Evolutionary conservation across 1,284 basidiomycete genomes (phyloP).

Genomic region (Cutaneotrichosporon cyanovorans): DNA sequence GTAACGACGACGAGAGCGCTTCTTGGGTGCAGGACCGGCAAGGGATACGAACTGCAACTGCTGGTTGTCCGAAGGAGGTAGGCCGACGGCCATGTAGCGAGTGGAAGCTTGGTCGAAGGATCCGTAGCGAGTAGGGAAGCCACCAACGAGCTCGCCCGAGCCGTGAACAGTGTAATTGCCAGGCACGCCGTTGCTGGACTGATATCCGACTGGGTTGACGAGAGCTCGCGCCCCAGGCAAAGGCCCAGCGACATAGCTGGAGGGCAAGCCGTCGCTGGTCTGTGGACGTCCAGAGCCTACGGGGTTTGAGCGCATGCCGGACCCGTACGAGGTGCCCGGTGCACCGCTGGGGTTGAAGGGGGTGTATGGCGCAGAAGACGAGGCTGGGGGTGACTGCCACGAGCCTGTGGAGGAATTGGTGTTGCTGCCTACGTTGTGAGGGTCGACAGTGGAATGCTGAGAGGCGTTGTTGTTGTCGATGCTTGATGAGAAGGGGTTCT

Average conservation of each 20-base stretch:
- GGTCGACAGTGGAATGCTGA: conserved; percentile 17
- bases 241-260: conserved; percentile 18
- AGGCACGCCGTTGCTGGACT: not conserved
- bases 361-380: conserved; percentile 16
- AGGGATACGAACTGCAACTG: conserved; percentile 19
- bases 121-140: conserved; percentile 17
- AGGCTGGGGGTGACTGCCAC: conserved; percentile 1
- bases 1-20: conserved; percentile 46
- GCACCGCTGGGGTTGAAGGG: not conserved
- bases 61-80: conserved; percentile 5
- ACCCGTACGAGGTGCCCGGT: not conserved
- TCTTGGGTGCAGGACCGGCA: conserved; percentile 36
- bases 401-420: not conserved
- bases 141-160: conserved; percentile 5
- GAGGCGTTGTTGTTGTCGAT: not conserved
- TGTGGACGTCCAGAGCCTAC: not conserved
- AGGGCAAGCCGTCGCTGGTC: conserved; percentile 37
- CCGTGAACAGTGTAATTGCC: conserved; percentile 3
- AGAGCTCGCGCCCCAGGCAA: conserved; percentile 33
- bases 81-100: conserved; percentile 5
- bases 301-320: not conserved
- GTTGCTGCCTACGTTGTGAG: conserved; percentile 17
- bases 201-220: conserved; percentile 16
- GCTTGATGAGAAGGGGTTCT: conserved; percentile 9
- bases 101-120: conserved; percentile 22